These are phyloP conservation scores for Arxiozyma telluris DNA, from an alignment of 1,139 yeast species.

Conservation along the genomic window DNA sequence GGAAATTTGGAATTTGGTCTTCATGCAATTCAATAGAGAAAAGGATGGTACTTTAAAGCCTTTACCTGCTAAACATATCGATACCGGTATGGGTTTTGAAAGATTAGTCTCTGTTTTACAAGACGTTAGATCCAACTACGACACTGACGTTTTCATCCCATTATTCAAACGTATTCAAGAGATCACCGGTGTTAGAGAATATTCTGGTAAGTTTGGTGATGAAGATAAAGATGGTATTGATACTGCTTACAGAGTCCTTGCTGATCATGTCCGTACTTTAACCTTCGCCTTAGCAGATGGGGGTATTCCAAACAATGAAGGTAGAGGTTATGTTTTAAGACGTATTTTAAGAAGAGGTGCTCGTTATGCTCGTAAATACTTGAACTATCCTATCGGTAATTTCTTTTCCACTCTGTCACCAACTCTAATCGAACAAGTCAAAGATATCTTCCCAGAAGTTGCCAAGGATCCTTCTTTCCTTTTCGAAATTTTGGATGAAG, in stretches of 20 bases:
- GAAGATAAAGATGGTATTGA: conserved; percentile 93
- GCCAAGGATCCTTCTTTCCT: conserved; percentile 61
- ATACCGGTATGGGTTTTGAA: conserved; percentile 98
- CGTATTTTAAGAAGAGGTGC: conserved; percentile 97
- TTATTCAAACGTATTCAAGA: conserved; percentile 78
- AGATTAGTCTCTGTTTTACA: conserved; percentile 91
- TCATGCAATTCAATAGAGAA: conserved; percentile 94
- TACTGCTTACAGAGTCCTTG: conserved; percentile 95
- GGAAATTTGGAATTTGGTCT: conserved; percentile 96
- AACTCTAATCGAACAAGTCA: conserved; percentile 80
- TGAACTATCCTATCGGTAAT: conserved; percentile 89
- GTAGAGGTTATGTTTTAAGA: conserved; percentile 95
- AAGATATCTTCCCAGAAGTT: conserved; percentile 86
- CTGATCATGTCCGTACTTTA: conserved; percentile 95
- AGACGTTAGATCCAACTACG: conserved; percentile 84
- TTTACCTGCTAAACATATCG: conserved; percentile 89
- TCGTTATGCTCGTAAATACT: conserved; percentile 90
- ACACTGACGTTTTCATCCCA: conserved; percentile 92
- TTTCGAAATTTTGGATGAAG: conserved; percentile 88
- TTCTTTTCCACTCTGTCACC: conserved; percentile 91
- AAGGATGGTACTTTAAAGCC: conserved; percentile 71
- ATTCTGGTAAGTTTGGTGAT: conserved; percentile 83
- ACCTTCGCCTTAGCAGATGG: conserved; percentile 96
- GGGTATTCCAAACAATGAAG: conserved; percentile 98
- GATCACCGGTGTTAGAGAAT: conserved; percentile 85